phyloP scores from a whole-genome alignment of 768 basidiomycete species.

The Mycena rebaudengoi region DNA sequence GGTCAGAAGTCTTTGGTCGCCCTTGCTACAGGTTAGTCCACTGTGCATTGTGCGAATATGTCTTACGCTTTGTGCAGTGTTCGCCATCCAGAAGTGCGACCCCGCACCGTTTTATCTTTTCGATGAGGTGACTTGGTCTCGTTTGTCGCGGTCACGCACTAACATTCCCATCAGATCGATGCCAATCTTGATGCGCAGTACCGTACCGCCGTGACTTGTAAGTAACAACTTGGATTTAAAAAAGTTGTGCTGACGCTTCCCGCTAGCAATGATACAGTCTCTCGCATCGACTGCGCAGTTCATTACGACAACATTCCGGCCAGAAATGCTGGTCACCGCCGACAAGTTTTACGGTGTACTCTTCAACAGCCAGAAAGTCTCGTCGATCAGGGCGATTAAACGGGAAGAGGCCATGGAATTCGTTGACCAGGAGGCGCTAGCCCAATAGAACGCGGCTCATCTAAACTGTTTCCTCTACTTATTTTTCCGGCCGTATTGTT shows the following conservation, averaged over 20 bases:
- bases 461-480: background rate
- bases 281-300: slow-evolving; percentile 90
- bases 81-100: slow-evolving; percentile 99
- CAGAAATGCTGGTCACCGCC: slow-evolving; percentile 95
- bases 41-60: background rate
- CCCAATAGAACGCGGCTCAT: slow-evolving; percentile 33
- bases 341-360: slow-evolving; percentile 98
- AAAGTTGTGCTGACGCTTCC: background rate
- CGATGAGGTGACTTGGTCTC: slow-evolving; percentile 72
- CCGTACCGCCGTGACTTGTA: slow-evolving; percentile 94
- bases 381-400: slow-evolving; percentile 86
- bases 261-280: slow-evolving; percentile 91
- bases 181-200: slow-evolving; percentile 98
- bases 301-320: slow-evolving; percentile 97
- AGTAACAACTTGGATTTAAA: slow-evolving; percentile 34
- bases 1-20: slow-evolving; percentile 98
- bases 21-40: slow-evolving; percentile 79
- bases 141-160: background rate
- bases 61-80: slow-evolving; percentile 62
- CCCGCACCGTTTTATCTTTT: slow-evolving; percentile 99
- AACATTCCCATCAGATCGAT: slow-evolving; percentile 70
- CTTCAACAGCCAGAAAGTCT: slow-evolving; percentile 96
- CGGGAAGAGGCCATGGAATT: slow-evolving; percentile 94
- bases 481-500: slow-evolving; percentile 1
- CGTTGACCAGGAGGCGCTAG: slow-evolving; percentile 66